Evolutionary conservation across 257 asterid genomes (phyloP), one percentile per base, ranked within the genome.

Genomic region (Anisodus acutangulus): DNA sequence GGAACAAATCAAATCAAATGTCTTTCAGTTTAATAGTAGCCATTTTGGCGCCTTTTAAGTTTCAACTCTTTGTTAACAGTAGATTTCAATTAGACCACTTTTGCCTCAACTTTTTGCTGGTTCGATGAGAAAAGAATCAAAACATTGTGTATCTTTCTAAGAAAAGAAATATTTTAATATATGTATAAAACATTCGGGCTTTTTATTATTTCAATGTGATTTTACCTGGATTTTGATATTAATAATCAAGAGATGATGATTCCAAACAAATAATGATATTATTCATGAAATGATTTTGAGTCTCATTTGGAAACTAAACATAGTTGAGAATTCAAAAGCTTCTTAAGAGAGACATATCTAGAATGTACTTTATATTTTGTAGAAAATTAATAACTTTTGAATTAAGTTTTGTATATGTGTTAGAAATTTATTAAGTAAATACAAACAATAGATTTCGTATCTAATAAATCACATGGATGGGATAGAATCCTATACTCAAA

Each of bases 11-110:
- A 72, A 70, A 67, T 69, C 19, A 81, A 83, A 72, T 55, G 84
- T 45, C 74, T 66, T 78, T 43, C 4, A n/a, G 55, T 11, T 72
- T 41, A 45, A 57, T 53, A 80, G 79, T 39, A 6, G 10, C 66
- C 39, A 54, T 26, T 71, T 86, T 83, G 89, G 89, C 89, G 89
- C 89, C 81, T 22, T 41, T 16, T 69, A 60, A 84, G 49, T 86
- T 86, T 76, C 51, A 83, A 83, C 58, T 11, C 58, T 11, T 39
- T 53, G 31, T 35, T 82, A 13, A 47, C 84, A 82, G 60, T 63
- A 70, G 8, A 16, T 12, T 69, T 69, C 78, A 47, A 74, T 51
- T 51, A 12, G n/a, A 22, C 7, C 13, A 76, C 81, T 51, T 76
- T 72, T 41, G 11, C 81, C 43, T 13, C 6, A 2, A 3, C n/a